Evolutionary conservation across 2,329 filamentous ascomycete genomes (phyloP).

Genomic region (Fusarium coicis): DNA sequence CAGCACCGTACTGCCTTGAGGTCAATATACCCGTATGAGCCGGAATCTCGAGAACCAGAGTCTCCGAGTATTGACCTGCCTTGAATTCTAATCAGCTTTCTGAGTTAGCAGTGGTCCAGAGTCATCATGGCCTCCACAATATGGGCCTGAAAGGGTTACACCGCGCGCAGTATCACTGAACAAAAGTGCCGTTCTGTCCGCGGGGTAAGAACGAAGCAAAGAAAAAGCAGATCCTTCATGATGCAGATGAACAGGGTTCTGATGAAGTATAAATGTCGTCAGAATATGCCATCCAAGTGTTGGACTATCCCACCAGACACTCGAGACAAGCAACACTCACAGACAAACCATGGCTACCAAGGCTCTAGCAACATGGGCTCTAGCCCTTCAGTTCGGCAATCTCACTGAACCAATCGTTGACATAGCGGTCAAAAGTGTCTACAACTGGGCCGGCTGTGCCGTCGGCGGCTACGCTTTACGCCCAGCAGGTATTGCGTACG

Average conservation of each 20-base stretch:
- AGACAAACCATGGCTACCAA: neutral
- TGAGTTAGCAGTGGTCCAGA: neutral
- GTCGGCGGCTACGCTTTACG: slow-evolving; percentile 1
- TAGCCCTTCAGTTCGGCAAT: slow-evolving; percentile 2
- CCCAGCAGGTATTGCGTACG: neutral
- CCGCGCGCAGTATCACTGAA: neutral
- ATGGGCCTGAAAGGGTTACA: neutral
- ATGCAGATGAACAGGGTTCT: fast-evolving
- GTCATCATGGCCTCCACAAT: neutral
- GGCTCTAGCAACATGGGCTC: neutral
- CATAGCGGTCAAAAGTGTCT: neutral
- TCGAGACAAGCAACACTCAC: neutral
- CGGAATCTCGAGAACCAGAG: neutral
- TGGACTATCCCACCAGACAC: neutral
- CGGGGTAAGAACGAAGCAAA: neutral
- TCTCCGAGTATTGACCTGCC: neutral
- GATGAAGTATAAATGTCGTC: neutral
- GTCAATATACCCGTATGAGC: neutral
- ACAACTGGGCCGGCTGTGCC: slow-evolving; percentile 4
- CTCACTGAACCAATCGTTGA: neutral
- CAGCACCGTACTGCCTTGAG: neutral
- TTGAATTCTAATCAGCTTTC: fast-evolving
- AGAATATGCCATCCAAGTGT: neutral
- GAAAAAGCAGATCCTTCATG: fast-evolving
- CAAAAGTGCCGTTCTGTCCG: neutral